These are phyloP conservation scores for Vigna angularis DNA, from an alignment of 306 rosid genomes.

Conservation along the genomic window DNA sequence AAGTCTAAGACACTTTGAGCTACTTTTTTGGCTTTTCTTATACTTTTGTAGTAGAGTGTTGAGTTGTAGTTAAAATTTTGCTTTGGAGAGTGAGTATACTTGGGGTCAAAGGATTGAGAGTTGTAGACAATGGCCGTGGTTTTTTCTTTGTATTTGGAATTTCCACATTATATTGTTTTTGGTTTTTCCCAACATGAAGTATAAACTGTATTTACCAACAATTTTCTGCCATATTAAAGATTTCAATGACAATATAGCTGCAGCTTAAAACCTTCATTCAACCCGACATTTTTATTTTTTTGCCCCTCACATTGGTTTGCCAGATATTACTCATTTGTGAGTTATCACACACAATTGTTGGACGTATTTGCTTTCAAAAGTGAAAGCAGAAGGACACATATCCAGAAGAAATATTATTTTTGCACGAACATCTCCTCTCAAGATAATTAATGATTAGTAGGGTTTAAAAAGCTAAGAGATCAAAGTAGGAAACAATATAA, in stretches of 20 bases:
- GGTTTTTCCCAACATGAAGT: too few species aligned
- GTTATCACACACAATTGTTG: background rate
- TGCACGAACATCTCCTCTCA: constrained; percentile 14
- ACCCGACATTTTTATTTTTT: constrained; percentile 13
- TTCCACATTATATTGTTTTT: too few species aligned
- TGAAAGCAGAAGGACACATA: background rate
- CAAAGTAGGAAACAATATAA: constrained; percentile 25
- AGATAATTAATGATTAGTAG: background rate
- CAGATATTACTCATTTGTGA: background rate
- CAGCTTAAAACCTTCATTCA: background rate
- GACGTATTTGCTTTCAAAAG: background rate
- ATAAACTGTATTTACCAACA: too few species aligned
- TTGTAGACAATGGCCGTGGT: too few species aligned
- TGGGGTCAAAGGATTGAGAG: too few species aligned
- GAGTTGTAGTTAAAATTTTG: too few species aligned
- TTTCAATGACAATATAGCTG: too few species aligned
- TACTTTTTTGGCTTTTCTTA: too few species aligned
- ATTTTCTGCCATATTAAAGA: background rate
- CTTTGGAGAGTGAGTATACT: too few species aligned
- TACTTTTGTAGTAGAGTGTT: too few species aligned
- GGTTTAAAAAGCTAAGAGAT: constrained; percentile 10
- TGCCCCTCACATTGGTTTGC: background rate
- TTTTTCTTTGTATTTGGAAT: too few species aligned
- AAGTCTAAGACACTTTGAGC: too few species aligned
- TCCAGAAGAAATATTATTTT: constrained; percentile 22